Base-by-base conservation (phyloP, 192 early-diverging fungal species). In the Rhizophagus sp. region DNA sequence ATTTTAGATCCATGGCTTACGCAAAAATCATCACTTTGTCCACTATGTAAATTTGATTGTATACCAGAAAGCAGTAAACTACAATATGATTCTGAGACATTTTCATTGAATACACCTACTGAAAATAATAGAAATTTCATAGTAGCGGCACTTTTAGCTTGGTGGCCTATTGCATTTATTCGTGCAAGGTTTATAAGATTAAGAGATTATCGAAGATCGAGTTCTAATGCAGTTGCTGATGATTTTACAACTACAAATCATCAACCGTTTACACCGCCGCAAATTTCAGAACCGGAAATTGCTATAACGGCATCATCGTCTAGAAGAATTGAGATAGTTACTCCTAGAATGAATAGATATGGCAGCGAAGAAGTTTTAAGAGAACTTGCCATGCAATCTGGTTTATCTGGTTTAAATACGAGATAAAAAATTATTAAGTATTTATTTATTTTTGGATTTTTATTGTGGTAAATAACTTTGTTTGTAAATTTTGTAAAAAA, bases 1-100 rank as follows among this genome's bases (percentile, higher is more conserved):
- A 80, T 1, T 12, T n/a, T 79, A 82, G 84, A 85, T 25, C 25
- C 81, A 11, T 85, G 84, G 84, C 49, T 85, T 15, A 79, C 72
- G 24, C 34, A 24, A 36, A 85, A 85, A 52, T 82, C 84, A 22
- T 76, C 79, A 8, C 57, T 81, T 8, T 85, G 84, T 41, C 84
- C 84, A 13, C 76, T 85, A 5, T 85, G 84, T 67, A 85, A 85
- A 10, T 69, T 69, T 69, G 67, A 69, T 39, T 69, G 67, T 69
- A 30, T 30, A 69, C 67, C 67, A 1, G 52, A 57, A 57, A 6
- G 52, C 1, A 57, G 52, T 57, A 57, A 57, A 19, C 1, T 7
- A 6, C 52, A 57, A 57, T 57, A 57, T 57, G 52, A 57, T 22
- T 6, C 52, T 22, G 52, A 57, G 52, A 22, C 52, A 57, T 4